Percentiles rank a stretch among this genome's conserved stretches.
phyloP scores from a whole-genome alignment of 192 early-diverging fungal genomes.

The Cetraspora pellucida region DNA sequence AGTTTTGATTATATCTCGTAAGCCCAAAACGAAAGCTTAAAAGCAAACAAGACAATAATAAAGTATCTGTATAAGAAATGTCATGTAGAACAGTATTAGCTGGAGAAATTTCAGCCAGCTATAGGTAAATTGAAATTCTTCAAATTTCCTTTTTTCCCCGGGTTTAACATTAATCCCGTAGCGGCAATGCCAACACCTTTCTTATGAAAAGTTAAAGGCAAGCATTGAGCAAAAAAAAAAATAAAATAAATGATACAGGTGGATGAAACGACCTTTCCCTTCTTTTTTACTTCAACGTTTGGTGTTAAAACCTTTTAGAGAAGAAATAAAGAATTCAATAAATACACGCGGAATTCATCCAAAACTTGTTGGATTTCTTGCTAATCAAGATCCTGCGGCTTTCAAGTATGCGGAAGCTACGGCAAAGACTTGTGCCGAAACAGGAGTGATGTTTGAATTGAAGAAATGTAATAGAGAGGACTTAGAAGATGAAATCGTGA shows the following conservation, averaged over 20 bases:
- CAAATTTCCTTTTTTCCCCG: not conserved
- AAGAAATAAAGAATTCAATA: slow-evolving; percentile 64
- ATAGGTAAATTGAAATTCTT: slow-evolving; percentile 5
- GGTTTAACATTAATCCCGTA: not conserved
- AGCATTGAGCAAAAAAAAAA: slow-evolving; percentile 2
- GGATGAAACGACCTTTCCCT: not conserved
- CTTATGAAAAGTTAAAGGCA: not conserved
- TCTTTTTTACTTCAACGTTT: slow-evolving; percentile 1
- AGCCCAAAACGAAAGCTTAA: no score
- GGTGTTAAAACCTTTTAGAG: slow-evolving; percentile 42
- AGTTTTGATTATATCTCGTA: no score
- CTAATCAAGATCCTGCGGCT: slow-evolving; percentile 92
- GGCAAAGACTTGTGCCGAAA: slow-evolving; percentile 86
- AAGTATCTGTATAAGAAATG: no score
- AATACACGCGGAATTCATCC: slow-evolving; percentile 63
- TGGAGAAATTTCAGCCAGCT: slow-evolving; percentile 8
- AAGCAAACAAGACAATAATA: no score
- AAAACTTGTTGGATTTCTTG: slow-evolving; percentile 90
- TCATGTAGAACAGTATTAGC: slow-evolving; percentile 10
- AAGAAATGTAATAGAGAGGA: slow-evolving; percentile 78
- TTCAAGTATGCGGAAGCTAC: slow-evolving; percentile 96
- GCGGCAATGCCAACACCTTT: not conserved
- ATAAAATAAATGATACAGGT: not conserved
- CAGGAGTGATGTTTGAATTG: slow-evolving; percentile 90
- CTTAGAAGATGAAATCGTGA: slow-evolving; percentile 81